Conservation (phyloP, 306 rosid species). For the Vigna hirtella region DNA sequence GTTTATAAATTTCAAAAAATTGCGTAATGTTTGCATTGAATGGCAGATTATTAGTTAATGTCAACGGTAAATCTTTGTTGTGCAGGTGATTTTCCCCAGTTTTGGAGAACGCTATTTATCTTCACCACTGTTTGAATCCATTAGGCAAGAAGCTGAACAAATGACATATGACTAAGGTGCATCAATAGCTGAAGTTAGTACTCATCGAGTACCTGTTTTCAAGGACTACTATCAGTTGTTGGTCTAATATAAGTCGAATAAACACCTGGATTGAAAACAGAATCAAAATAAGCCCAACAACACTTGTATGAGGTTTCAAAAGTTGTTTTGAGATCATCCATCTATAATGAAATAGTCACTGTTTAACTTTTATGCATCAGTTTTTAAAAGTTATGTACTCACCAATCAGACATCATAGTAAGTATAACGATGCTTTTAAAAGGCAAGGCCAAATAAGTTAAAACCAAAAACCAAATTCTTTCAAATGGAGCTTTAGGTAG, state of each 20-base stretch:
- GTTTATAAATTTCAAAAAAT: conserved; percentile 11
- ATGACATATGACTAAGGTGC: conserved; percentile 53
- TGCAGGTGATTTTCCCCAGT: conserved; percentile 69
- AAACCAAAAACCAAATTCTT: background rate
- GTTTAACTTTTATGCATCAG: background rate
- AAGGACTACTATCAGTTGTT: background rate
- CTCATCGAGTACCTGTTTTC: background rate
- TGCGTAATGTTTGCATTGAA: background rate
- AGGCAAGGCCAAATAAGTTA: background rate
- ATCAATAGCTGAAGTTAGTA: conserved; percentile 12
- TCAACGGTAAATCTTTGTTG: conserved; percentile 28
- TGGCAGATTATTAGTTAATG: conserved; percentile 1
- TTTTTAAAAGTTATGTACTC: background rate
- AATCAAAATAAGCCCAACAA: background rate
- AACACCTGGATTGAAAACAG: background rate
- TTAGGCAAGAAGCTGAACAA: conserved; percentile 66
- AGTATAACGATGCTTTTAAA: background rate
- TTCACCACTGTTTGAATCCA: conserved; percentile 61
- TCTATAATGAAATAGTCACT: background rate
- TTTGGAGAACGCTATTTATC: conserved; percentile 75
- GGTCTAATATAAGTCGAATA: conserved; percentile 23
- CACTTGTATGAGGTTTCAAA: background rate
- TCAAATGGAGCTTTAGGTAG: background rate
- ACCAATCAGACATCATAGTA: background rate
- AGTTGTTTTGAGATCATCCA: background rate